Base-by-base conservation (phyloP, 148 eudicot species). In the Silene uniflora region DNA sequence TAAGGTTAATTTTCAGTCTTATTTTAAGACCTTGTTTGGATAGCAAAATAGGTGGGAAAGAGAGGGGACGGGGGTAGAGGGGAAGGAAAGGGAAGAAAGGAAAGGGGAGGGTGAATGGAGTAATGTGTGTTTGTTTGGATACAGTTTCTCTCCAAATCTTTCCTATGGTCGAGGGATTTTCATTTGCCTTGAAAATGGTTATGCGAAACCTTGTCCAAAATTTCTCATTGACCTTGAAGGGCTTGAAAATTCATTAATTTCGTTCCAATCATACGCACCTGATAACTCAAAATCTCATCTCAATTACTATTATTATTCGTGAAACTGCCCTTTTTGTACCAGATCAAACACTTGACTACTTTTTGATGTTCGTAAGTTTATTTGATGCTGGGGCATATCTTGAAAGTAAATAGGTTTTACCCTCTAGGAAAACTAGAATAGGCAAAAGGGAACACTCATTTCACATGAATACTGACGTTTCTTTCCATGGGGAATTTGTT, bases 1-100 rank as follows among this genome's bases (percentile, higher is more conserved):
- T 69, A 88, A 93, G 97, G 98, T 93, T 67, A 0, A 61, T 19
- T 61, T 22, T 61, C 27, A 61, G 64, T 22, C 64, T 61, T 61
- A 69, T 0, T 24, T 49, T 10, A 29, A 29, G 32, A 3, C 35
- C 35, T 32, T 32, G 4, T 32, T 32, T 32, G 35, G 4, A 32
- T 32, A 32, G 35, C 35, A 32, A 32, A 32, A 32, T 32, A 32
- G 35, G 35, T 2, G 35, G 35, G 35, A 32, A 32, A 32, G 35
- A 32, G 35, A 32, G 35, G 35, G 5, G 35, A 0, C 5, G 35
- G 35, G 35, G 35, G 4, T 32, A 32, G 35, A 32, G 35, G 35
- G 5, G 4, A 32, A 1, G 35, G 35, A 32, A 32, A 32, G 35
- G 35, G 35, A 32, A 32, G 35, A 5, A 32, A 32, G 35, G 4